Base-by-base conservation (phyloP, 2,329 filamentous ascomycete species). In the Orbilia brochopaga region DNA sequence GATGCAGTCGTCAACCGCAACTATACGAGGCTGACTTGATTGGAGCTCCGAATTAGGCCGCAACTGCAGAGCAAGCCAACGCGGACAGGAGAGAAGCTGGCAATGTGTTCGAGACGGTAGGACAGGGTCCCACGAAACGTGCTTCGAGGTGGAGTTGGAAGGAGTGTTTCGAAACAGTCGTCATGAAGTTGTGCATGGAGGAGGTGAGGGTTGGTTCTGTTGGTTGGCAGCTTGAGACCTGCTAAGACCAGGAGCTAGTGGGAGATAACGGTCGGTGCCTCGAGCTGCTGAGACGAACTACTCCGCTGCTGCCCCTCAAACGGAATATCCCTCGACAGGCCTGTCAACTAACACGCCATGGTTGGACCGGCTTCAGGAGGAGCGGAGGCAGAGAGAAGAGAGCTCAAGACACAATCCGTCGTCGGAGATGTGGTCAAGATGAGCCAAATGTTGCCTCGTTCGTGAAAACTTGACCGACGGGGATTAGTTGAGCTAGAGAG, bases 361-460 rank as follows among this genome's bases (percentile, higher is more conserved):
- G 15, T 51, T 60, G 57, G 54, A 46, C 56, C 60, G 59, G 59
- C 48, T 50, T 62, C 48, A 42, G 58, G 58, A 69, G 64, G 35
- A 57, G 56, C 64, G 64, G 58, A 52, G 58, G 55, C 37, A 56
- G 54, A 64, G 55, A 19, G 66, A 46, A 50, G 60, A 58, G 59
- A 70, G 59, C 58, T 70, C 59, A 55, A 70, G 66, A 54, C 66
- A 70, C 66, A 70, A 70, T 62, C 40, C 50, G 40, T 60, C 66
- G 53, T 52, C 58, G 59, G 35, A 63, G 46, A 63, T 50, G 46
- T 51, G 48, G 44, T 70, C 55, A 56, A 70, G 53, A 55, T 64
- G 54, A 70, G 66, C 66, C 66, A 70, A 64, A 70, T 70, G 59
- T 70, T 70, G 59, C 66, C 61, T 60, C 59, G 27, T 64, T 63